phyloP scores from a whole-genome alignment of 202 grass and related monocot species.

The Setaria italica region DNA sequence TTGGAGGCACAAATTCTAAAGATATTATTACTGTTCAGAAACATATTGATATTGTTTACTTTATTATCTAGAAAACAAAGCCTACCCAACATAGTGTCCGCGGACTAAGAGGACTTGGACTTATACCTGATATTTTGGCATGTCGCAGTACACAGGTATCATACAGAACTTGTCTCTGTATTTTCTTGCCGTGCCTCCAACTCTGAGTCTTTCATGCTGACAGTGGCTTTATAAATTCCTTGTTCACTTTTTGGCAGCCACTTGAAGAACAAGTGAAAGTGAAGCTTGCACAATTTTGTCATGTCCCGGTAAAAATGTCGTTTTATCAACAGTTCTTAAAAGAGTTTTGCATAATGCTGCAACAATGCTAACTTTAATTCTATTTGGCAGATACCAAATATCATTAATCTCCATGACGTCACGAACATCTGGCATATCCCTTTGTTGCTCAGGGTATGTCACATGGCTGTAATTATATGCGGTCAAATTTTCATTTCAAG shows the following conservation, averaged over 20 bases:
- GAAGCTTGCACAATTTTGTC: constrained; percentile 93
- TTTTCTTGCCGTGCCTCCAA: neutral
- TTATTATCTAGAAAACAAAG: constrained; percentile 90
- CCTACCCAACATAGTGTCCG: constrained; percentile 97
- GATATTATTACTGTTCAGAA: constrained; percentile 1
- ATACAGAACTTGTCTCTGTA: neutral
- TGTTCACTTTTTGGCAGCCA: constrained; percentile 56
- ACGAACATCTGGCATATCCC: constrained; percentile 98
- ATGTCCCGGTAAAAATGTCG: constrained; percentile 69
- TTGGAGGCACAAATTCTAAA: neutral
- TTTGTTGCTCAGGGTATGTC: constrained; percentile 85
- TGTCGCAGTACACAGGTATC: constrained; percentile 86
- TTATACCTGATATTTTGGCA: constrained; percentile 90
- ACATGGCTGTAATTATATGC: constrained; percentile 19
- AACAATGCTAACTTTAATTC: constrained; percentile 37
- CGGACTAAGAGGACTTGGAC: constrained; percentile 87
- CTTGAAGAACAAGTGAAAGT: constrained; percentile 88
- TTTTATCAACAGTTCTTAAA: neutral
- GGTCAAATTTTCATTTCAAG: constrained; percentile 30
- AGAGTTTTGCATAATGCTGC: constrained; percentile 19
- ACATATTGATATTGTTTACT: constrained; percentile 34
- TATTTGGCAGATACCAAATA: constrained; percentile 71
- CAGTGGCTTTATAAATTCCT: constrained; percentile 35
- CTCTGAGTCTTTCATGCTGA: neutral
- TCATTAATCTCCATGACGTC: constrained; percentile 90